These are phyloP conservation scores for Starmerella lactis-condensi DNA, from an alignment of 805 yeast species.

Conservation along the genomic window DNA sequence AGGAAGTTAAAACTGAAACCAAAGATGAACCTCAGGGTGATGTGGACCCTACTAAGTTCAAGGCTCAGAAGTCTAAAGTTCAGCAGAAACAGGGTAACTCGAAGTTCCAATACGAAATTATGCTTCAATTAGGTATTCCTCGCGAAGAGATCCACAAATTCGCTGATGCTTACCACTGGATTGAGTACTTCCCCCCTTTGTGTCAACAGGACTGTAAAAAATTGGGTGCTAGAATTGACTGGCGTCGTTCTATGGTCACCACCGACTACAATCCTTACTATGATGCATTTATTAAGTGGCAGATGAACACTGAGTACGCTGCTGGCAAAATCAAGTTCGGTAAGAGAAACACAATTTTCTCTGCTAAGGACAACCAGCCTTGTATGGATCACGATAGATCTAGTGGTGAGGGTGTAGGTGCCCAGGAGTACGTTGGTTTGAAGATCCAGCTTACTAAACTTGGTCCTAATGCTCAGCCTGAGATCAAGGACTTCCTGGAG, in stretches of 20 bases:
- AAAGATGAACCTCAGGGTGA: constrained; percentile 16
- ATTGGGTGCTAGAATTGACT: constrained; percentile 88
- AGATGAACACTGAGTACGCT: constrained; percentile 70
- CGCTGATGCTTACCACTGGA: constrained; percentile 87
- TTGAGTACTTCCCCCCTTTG: constrained; percentile 75
- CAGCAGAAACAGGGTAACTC: constrained; percentile 86
- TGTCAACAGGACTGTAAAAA: constrained; percentile 60
- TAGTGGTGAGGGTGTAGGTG: constrained; percentile 90
- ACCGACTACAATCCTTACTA: constrained; percentile 91
- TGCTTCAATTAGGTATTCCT: constrained; percentile 82
- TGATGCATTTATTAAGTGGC: constrained; percentile 92
- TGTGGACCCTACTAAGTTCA: constrained; percentile 65
- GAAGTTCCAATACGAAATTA: constrained; percentile 87
- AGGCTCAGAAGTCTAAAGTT: constrained; percentile 84
- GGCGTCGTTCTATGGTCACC: constrained; percentile 93
- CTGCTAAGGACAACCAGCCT: constrained; percentile 96
- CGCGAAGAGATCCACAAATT: constrained; percentile 68
- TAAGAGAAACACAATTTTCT: constrained; percentile 91
- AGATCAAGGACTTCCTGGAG: constrained; percentile 27
- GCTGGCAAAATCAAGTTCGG: constrained; percentile 90
- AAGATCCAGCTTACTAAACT: constrained; percentile 35
- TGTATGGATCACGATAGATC: constrained; percentile 98
- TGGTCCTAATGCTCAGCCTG: constrained; percentile 33
- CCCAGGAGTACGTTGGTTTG: constrained; percentile 90
- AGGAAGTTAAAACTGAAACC: constrained; percentile 18